Conservation (phyloP, 768 basidiomycete genomes). For the Leccinellum rugosiceps region DNA sequence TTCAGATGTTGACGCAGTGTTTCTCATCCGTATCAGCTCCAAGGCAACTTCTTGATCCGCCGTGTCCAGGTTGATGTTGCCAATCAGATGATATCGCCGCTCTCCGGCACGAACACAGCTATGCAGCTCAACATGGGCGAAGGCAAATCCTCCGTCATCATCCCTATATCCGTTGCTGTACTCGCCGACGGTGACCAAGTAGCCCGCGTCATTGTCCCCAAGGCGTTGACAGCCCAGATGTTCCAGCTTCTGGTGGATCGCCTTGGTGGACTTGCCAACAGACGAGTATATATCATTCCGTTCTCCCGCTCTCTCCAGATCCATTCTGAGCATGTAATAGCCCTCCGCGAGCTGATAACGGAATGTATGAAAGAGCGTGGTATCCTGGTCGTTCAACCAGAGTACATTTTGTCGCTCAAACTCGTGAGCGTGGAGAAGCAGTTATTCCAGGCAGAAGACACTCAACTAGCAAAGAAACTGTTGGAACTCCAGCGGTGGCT, state of each 20-base stretch:
- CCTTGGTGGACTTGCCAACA: conserved; percentile 43
- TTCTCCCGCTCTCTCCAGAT: conserved; percentile 42
- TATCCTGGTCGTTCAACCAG: conserved; percentile 49
- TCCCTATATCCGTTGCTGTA: conserved; percentile 39
- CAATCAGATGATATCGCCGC: conserved; percentile 45
- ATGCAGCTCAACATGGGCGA: conserved; percentile 60
- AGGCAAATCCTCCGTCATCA: conserved; percentile 48
- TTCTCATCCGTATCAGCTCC: conserved; percentile 33
- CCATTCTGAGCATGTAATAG: conserved; percentile 8
- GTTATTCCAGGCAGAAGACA: background rate
- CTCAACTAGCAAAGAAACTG: conserved; percentile 13
- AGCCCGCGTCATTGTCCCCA: conserved; percentile 49
- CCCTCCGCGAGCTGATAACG: conserved; percentile 32
- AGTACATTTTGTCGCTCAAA: conserved; percentile 51
- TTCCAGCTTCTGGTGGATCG: conserved; percentile 45
- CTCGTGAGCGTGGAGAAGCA: conserved; percentile 43
- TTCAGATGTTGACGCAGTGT: background rate
- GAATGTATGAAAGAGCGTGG: conserved; percentile 40
- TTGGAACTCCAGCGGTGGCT: conserved; percentile 29
- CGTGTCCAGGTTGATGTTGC: conserved; percentile 42
- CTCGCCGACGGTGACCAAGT: conserved; percentile 44
- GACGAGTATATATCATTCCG: conserved; percentile 48
- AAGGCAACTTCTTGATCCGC: conserved; percentile 42
- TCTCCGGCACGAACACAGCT: conserved; percentile 33
- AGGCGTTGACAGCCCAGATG: conserved; percentile 45